Percentiles rank a stretch among this genome's conserved stretches.
These are phyloP conservation scores for Oropetium thomaeum DNA, from an alignment of 176 grass and related monocot species.

Conservation along the genomic window DNA sequence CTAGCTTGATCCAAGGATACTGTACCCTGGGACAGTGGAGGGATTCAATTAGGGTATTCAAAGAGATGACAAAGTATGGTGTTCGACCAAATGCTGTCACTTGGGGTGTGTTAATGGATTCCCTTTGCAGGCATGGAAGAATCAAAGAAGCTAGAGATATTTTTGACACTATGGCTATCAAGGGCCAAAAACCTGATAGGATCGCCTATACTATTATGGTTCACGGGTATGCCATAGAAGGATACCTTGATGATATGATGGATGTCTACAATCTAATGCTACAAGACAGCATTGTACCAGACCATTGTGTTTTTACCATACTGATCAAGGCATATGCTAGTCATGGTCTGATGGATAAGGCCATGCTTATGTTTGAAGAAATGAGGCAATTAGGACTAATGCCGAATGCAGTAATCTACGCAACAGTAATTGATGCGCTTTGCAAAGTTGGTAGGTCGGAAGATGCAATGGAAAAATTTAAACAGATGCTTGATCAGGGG, in stretches of 20 bases:
- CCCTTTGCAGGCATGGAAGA: conserved; percentile 27
- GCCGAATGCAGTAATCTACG: not conserved
- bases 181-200: not conserved
- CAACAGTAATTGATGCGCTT: not conserved
- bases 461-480: conserved; percentile 16
- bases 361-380: not conserved
- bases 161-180: conserved; percentile 18
- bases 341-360: not conserved
- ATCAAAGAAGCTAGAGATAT: conserved; percentile 12
- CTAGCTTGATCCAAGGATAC: conserved; percentile 11
- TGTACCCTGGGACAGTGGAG: conserved; percentile 8
- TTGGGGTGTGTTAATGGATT: not conserved
- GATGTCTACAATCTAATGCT: conserved; percentile 7
- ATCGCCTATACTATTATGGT: not conserved
- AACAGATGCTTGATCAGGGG: conserved; percentile 15
- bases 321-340: conserved; percentile 20
- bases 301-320: not conserved
- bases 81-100: not conserved
- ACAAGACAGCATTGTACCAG: not conserved
- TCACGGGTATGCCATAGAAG: not conserved
- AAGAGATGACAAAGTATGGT: conserved; percentile 4
- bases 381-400: conserved; percentile 18
- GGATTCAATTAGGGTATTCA: conserved; percentile 2
- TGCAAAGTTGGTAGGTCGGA: conserved; percentile 5
- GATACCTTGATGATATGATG: not conserved